Percentiles rank a stretch among this genome's conserved stretches.
These are phyloP conservation scores for Tolypocladium inflatum DNA, from an alignment of 2,329 filamentous ascomycete genomes.

Conservation along the genomic window DNA sequence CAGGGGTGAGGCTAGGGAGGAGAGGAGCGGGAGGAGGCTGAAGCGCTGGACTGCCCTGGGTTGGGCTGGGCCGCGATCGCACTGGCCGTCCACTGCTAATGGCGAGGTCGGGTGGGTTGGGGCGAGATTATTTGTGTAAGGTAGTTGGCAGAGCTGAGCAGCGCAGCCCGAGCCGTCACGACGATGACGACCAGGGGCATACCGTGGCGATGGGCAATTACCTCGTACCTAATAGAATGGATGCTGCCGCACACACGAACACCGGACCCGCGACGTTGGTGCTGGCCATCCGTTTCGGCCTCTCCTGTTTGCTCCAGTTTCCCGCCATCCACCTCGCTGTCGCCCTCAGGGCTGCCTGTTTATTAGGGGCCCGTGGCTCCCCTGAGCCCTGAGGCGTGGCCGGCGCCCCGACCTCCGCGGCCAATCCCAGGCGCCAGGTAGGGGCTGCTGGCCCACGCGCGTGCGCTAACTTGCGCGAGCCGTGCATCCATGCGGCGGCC, in stretches of 20 bases:
- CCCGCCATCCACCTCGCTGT: not conserved
- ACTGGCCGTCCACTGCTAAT: not conserved
- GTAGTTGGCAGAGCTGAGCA: not conserved
- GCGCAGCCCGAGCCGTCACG: not conserved
- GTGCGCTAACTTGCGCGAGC: not conserved
- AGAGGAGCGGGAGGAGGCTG: not conserved
- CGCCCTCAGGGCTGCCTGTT: not conserved
- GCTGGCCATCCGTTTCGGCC: not conserved
- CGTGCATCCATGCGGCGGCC: not conserved
- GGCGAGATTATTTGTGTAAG: not conserved
- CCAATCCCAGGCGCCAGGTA: conserved; percentile 1
- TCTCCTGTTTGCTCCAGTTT: not conserved
- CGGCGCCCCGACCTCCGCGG: too few species aligned
- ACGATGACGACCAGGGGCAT: too few species aligned
- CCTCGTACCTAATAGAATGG: too few species aligned
- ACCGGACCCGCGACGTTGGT: not conserved
- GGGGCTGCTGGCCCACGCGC: not conserved
- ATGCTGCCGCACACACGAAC: not conserved
- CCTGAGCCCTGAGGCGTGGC: not conserved
- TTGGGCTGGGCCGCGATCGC: not conserved
- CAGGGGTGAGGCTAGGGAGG: conserved; percentile 3
- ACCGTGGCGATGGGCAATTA: too few species aligned
- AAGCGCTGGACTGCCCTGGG: not conserved
- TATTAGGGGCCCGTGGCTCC: not conserved
- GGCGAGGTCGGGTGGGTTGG: not conserved